Conservation (phyloP, 768 basidiomycete species). For the Hypsizygus marmoreus region DNA sequence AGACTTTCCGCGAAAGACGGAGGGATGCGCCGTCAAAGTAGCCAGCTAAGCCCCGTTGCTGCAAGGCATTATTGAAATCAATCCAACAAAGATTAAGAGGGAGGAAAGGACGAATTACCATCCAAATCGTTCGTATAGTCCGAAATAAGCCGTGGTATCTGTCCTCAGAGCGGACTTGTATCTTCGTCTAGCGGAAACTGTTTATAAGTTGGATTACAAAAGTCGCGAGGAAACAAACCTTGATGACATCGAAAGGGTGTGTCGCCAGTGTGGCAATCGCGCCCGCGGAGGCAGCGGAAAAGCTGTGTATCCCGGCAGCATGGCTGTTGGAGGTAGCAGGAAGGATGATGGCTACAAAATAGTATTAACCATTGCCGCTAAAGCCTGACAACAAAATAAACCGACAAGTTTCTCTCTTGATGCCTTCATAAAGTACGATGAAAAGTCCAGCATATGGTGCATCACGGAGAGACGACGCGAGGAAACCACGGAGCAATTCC, state of each 20-base stretch:
- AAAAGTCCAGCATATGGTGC: slow-evolving; percentile 94
- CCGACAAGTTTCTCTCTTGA: slow-evolving; percentile 75
- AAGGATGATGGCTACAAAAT: slow-evolving; percentile 39
- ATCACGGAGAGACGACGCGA: slow-evolving; percentile 89
- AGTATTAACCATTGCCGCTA: slow-evolving; percentile 2
- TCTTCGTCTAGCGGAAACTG: slow-evolving; percentile 75
- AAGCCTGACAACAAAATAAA: slow-evolving; percentile 9
- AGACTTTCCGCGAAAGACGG: slow-evolving; percentile 81
- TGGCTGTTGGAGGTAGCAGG: slow-evolving; percentile 45
- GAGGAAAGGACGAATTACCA: slow-evolving; percentile 41
- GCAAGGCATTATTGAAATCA: background rate
- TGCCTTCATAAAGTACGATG: slow-evolving; percentile 83
- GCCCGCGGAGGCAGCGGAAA: slow-evolving; percentile 79
- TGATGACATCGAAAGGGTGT: slow-evolving; percentile 93
- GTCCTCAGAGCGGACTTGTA: slow-evolving; percentile 84
- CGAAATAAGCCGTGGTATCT: slow-evolving; percentile 71
- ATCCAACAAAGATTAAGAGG: background rate
- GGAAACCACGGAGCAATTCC: slow-evolving; percentile 82
- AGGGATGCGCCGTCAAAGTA: slow-evolving; percentile 88
- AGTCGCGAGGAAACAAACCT: slow-evolving; percentile 48
- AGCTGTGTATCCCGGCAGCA: slow-evolving; percentile 56
- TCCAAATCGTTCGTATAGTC: slow-evolving; percentile 68
- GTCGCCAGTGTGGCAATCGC: slow-evolving; percentile 83
- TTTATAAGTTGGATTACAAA: background rate
- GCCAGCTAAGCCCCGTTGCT: slow-evolving; percentile 81